These are phyloP conservation scores for Fragaria iinumae DNA, from an alignment of 306 rosid genomes.

Conservation along the genomic window DNA sequence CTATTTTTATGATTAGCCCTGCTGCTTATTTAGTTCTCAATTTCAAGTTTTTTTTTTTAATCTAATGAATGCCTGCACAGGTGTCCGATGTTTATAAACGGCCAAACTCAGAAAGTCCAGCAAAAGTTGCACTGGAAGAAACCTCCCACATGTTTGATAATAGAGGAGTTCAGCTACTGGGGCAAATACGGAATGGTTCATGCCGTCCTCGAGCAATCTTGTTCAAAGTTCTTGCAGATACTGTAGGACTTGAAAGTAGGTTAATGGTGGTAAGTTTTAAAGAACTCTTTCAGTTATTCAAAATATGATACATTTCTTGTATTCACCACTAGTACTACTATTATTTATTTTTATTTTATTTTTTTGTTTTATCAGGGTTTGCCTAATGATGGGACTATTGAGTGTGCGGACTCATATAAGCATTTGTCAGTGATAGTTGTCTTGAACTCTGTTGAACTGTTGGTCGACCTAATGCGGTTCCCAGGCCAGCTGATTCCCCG, in stretches of 20 bases:
- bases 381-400: conserved; percentile 78
- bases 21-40: background rate
- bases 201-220: conserved; percentile 93
- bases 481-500: conserved; percentile 86
- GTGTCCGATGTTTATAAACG: conserved; percentile 86
- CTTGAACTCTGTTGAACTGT: conserved; percentile 77
- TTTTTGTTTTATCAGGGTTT: conserved; percentile 58
- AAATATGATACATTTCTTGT: conserved; percentile 23
- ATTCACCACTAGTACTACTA: conserved; percentile 4
- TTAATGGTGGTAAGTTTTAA: conserved; percentile 79
- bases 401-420: conserved; percentile 76
- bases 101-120: conserved; percentile 87
- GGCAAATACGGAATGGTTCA: conserved; percentile 92
- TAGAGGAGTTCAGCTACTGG: conserved; percentile 87
- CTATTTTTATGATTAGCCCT: background rate
- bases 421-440: conserved; percentile 86
- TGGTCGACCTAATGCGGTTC: conserved; percentile 95
- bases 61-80: conserved; percentile 41
- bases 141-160: conserved; percentile 74
- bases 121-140: conserved; percentile 80
- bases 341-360: background rate
- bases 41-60: background rate
- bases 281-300: conserved; percentile 9
- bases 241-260: conserved; percentile 95
- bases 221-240: conserved; percentile 90